Evolutionary conservation across 768 basidiomycete genomes (phyloP), one percentile per base, ranked within the genome.

Genomic region (Boletus barrowsii): DNA sequence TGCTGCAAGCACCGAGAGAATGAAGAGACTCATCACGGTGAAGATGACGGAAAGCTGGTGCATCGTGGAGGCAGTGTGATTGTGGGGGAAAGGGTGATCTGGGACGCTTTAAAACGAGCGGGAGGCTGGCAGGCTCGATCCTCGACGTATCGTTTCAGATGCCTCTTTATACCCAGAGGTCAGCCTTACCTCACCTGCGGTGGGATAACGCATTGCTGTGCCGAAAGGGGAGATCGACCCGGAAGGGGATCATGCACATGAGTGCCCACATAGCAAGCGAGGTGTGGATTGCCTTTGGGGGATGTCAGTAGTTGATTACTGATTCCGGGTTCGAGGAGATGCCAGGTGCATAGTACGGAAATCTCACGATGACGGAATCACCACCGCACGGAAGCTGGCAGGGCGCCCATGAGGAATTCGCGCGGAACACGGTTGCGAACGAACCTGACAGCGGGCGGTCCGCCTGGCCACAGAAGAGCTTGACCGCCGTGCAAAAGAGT

Each of bases 1-100:
- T 9, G 78, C 70, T 18, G 81, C 81, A 54, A 79, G 61, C 40
- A 68, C 65, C 47, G 75, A 57, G 53, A 78, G 60, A 55, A 80
- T 42, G 59, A 76, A 72, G 49, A 76, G 66, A 65, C 78, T 71
- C 63, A 84, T 58, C 29, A 75, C 63, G 55, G 68, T 52, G 49
- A 77, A 52, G 51, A 75, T 32, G 61, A 65, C 47, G n/a, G 47
- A 44, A 24, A 62, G 9, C n/a, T 18, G 53, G 60, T 50, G 45
- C 69, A 70, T 70, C 2, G 13, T 53, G 53, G 18, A 22, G 4
- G 8, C 3, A 4, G n/a, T 22, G 14, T 18, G 29, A 37, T 29
- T 29, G 39, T 37, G 36, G 20, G 39, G 30, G 17, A 20, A 33
- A 30, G 53, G 33, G 43, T 6, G 30, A 22, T 30, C 18, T 26